Evolutionary conservation across 805 yeast genomes (phyloP).

Genomic region (Nematodospora valgi): DNA sequence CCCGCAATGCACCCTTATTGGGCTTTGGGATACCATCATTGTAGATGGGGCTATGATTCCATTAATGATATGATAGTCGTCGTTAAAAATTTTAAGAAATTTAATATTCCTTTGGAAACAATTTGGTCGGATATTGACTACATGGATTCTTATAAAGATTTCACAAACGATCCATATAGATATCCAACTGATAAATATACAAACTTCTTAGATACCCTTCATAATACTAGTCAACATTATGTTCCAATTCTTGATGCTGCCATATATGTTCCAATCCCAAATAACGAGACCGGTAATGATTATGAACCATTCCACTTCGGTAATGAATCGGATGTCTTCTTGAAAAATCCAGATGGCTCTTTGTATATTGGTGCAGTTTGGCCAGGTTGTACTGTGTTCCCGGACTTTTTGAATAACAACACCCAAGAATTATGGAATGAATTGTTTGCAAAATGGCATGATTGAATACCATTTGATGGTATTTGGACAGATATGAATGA

Average conservation of each 20-base stretch:
- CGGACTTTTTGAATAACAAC: conserved; percentile 21
- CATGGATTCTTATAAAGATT: conserved; percentile 23
- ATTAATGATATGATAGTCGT: too few species aligned
- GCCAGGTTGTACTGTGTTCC: conserved; percentile 29
- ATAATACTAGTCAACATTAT: conserved; percentile 19
- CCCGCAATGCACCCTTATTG: conserved; percentile 25
- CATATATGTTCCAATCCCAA: conserved; percentile 21
- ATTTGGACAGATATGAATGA: too few species aligned
- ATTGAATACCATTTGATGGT: too few species aligned
- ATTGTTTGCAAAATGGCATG: too few species aligned
- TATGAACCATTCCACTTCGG: conserved; percentile 17
- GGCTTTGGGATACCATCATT: conserved; percentile 24
- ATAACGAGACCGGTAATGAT: conserved; percentile 16
- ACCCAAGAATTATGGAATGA: conserved; percentile 16
- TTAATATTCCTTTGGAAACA: too few species aligned
- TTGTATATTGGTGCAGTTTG: conserved; percentile 27
- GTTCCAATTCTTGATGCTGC: conserved; percentile 26
- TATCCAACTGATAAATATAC: conserved; percentile 16
- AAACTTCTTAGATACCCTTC: conserved; percentile 15
- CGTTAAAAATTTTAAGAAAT: too few species aligned
- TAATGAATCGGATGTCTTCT: conserved; percentile 15
- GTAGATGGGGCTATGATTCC: too few species aligned
- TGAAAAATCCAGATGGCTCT: conserved; percentile 24
- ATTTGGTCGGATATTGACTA: conserved; percentile 24
- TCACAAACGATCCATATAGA: conserved; percentile 21